Percentiles rank a stretch among this genome's conserved stretches.
These are phyloP conservation scores for Davidsoniella neocaledoniae DNA, from an alignment of 2,329 filamentous ascomycete genomes.

Conservation along the genomic window DNA sequence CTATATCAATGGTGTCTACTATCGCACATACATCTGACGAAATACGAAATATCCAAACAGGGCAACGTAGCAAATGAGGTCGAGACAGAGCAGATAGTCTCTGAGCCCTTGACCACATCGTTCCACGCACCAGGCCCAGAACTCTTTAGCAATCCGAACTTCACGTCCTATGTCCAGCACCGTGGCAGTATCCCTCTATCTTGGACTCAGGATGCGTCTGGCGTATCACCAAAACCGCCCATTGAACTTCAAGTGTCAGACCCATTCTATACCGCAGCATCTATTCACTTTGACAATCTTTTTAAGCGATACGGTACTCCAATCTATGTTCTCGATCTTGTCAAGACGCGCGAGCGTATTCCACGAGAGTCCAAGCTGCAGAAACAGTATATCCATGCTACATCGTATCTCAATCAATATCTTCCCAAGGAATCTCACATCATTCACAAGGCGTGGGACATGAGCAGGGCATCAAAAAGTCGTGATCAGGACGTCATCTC, in stretches of 20 bases:
- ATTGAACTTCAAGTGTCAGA: slow-evolving; percentile 93
- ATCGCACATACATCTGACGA: not conserved
- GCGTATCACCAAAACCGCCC: slow-evolving; percentile 88
- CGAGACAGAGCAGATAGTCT: slow-evolving; percentile 96
- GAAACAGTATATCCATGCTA: slow-evolving; percentile 69
- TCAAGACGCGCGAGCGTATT: slow-evolving; percentile 75
- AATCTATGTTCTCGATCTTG: slow-evolving; percentile 78
- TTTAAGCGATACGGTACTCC: slow-evolving; percentile 88
- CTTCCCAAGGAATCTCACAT: slow-evolving; percentile 72
- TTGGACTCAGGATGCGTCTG: slow-evolving; percentile 93
- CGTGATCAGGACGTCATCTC: slow-evolving; percentile 88
- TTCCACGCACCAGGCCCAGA: slow-evolving; percentile 82
- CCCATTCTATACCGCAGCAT: slow-evolving; percentile 86
- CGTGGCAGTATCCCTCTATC: slow-evolving; percentile 90
- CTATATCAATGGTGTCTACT: not conserved
- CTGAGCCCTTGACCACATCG: slow-evolving; percentile 83
- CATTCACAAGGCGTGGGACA: slow-evolving; percentile 90
- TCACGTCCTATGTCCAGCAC: slow-evolving; percentile 93
- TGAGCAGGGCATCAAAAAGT: slow-evolving; percentile 87
- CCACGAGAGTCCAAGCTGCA: slow-evolving; percentile 85
- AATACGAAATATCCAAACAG: slow-evolving; percentile 15
- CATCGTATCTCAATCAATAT: slow-evolving; percentile 89
- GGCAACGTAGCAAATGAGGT: slow-evolving; percentile 98
- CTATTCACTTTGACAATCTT: slow-evolving; percentile 84
- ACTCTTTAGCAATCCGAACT: slow-evolving; percentile 75